Percentiles rank a stretch among this genome's conserved stretches.
These are phyloP conservation scores for Cutaneotrichosporon spelunceum DNA, from an alignment of 1,284 basidiomycete species.

Conservation along the genomic window DNA sequence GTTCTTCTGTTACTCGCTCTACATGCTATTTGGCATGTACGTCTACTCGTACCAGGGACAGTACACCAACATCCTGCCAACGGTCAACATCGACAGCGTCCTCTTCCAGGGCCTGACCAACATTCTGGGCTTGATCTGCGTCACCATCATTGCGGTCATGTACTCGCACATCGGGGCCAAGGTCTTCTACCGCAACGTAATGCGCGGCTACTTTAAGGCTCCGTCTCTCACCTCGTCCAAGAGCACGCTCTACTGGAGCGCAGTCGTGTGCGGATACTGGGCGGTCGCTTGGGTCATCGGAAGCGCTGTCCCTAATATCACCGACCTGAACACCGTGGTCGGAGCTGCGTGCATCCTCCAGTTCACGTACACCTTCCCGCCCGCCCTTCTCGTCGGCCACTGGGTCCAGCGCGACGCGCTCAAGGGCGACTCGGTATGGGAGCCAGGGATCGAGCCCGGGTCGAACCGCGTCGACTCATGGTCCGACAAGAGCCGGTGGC, in stretches of 20 bases:
- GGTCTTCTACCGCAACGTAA: slow-evolving; percentile 27
- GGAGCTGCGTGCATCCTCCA: slow-evolving; percentile 45
- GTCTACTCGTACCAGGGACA: slow-evolving; percentile 60
- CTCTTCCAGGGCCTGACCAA: slow-evolving; percentile 55
- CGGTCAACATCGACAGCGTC: slow-evolving; percentile 59
- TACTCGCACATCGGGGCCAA: slow-evolving; percentile 60
- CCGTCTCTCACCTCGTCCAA: slow-evolving; percentile 56
- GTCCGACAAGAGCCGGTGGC: slow-evolving; percentile 20
- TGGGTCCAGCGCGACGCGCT: slow-evolving; percentile 27
- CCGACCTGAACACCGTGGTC: slow-evolving; percentile 58
- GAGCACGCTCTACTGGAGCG: slow-evolving; percentile 56
- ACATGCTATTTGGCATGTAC: slow-evolving; percentile 51
- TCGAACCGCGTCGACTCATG: slow-evolving; percentile 22
- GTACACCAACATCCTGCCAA: slow-evolving; percentile 59
- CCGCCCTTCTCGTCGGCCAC: slow-evolving; percentile 20
- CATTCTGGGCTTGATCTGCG: slow-evolving; percentile 48
- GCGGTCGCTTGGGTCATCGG: slow-evolving; percentile 59
- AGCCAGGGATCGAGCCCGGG: slow-evolving; percentile 21
- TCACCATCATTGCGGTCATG: slow-evolving; percentile 60
- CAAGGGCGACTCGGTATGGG: slow-evolving; percentile 17
- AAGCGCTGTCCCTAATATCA: slow-evolving; percentile 61
- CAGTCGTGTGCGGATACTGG: slow-evolving; percentile 39
- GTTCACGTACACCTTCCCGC: slow-evolving; percentile 25
- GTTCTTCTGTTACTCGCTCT: slow-evolving; percentile 58
- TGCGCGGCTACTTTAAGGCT: slow-evolving; percentile 59